phyloP scores from a whole-genome alignment of 495 filamentous ascomycete species.

The Tuber calosporum region DNA sequence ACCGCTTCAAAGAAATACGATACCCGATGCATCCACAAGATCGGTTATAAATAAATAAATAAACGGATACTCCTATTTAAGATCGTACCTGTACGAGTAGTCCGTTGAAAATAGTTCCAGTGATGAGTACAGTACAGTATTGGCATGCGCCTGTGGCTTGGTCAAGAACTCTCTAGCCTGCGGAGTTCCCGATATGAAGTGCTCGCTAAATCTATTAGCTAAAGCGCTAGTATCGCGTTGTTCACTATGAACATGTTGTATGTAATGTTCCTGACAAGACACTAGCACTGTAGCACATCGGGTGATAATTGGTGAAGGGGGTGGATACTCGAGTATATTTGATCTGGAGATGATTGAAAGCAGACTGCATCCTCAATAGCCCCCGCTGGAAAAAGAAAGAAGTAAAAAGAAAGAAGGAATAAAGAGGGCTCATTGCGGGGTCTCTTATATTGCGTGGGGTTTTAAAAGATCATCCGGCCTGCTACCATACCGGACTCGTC shows the following conservation, averaged over 20 bases:
- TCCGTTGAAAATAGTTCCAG: background rate
- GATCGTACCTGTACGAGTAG: background rate
- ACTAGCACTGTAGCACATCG: background rate
- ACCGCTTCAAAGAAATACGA: background rate
- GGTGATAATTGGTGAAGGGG: background rate
- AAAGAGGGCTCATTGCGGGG: background rate
- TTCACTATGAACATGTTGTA: background rate
- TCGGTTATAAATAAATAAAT: background rate
- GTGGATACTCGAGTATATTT: no score
- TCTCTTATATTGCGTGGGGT: background rate
- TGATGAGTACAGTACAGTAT: background rate
- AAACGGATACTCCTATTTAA: background rate
- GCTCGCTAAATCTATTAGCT: background rate
- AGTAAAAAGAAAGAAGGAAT: background rate
- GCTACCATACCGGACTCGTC: background rate
- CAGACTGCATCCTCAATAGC: background rate
- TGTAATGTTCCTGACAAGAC: background rate
- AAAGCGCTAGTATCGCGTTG: background rate
- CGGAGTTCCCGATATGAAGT: background rate
- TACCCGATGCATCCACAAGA: background rate
- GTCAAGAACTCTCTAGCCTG: background rate
- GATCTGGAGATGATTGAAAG: background rate
- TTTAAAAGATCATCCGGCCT: background rate
- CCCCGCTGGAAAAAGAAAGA: background rate
- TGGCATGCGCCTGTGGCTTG: background rate